Evolutionary conservation across 257 asterid genomes (phyloP).

Genomic region (Solanum rostratum): DNA sequence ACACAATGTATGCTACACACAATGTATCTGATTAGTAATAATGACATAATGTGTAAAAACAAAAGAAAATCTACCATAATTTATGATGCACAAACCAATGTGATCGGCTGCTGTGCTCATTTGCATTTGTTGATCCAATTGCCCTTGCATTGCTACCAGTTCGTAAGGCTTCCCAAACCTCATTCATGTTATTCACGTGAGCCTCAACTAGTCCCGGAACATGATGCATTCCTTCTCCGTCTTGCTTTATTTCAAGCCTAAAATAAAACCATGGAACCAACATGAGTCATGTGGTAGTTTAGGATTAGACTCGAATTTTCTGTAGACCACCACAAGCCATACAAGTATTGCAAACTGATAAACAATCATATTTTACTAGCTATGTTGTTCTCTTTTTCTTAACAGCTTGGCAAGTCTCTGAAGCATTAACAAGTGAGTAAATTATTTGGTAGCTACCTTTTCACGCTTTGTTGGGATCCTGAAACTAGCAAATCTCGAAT

Average conservation of each 20-base stretch:
- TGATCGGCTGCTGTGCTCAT: slow-evolving; percentile 96
- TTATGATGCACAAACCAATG: slow-evolving; percentile 49
- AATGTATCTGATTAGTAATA: neutral
- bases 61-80: slow-evolving; percentile 1
- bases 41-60: neutral
- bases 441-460: slow-evolving; percentile 37
- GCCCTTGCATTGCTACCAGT: slow-evolving; percentile 86
- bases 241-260: slow-evolving; percentile 95
- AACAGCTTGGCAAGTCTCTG: neutral
- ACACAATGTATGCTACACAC: slow-evolving; percentile 77
- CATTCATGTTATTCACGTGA: slow-evolving; percentile 54
- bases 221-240: slow-evolving; percentile 80
- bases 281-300: neutral
- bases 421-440: neutral
- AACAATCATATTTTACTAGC: neutral
- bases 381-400: neutral
- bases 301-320: neutral
- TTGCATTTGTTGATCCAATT: slow-evolving; percentile 78
- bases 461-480: slow-evolving; percentile 45
- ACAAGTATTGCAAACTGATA: neutral
- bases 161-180: slow-evolving; percentile 85
- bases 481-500: slow-evolving; percentile 65
- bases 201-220: slow-evolving; percentile 94
- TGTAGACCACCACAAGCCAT: neutral
- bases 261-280: neutral